Conservation (phyloP, 345 rosid genomes). For the Populus deltoides region DNA sequence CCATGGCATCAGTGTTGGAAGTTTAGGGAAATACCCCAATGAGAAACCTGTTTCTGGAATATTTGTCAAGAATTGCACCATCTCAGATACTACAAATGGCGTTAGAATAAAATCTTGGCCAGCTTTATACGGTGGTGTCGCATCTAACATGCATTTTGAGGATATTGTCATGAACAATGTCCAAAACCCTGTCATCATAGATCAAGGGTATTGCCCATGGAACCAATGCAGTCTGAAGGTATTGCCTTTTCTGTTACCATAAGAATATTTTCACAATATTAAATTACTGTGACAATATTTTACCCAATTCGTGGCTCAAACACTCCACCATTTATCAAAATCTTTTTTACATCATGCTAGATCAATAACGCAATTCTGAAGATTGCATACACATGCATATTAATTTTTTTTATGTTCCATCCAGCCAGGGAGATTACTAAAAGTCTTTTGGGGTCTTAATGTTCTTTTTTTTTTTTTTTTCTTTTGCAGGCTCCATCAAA, state of each 20-base stretch:
- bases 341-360: no score
- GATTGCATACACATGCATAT: no score
- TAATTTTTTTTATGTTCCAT: no score
- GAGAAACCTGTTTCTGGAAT: background rate
- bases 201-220: background rate
- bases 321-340: no score
- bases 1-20: background rate
- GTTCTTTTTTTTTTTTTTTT: background rate
- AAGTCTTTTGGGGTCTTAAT: background rate
- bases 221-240: background rate
- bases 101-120: slow-evolving; percentile 3
- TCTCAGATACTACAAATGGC: background rate
- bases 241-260: background rate
- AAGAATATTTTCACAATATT: background rate
- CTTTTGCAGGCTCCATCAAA: background rate
- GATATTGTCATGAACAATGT: slow-evolving; percentile 4
- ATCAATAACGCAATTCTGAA: no score
- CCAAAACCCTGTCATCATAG: background rate
- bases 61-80: background rate
- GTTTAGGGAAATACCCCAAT: background rate
- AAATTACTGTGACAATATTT: background rate
- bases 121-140: background rate
- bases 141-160: slow-evolving; percentile 1
- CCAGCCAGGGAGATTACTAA: background rate
- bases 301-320: no score